Base-by-base conservation (phyloP, 2,329 filamentous ascomycete species). In the Fusarium sterilihyphosum region DNA sequence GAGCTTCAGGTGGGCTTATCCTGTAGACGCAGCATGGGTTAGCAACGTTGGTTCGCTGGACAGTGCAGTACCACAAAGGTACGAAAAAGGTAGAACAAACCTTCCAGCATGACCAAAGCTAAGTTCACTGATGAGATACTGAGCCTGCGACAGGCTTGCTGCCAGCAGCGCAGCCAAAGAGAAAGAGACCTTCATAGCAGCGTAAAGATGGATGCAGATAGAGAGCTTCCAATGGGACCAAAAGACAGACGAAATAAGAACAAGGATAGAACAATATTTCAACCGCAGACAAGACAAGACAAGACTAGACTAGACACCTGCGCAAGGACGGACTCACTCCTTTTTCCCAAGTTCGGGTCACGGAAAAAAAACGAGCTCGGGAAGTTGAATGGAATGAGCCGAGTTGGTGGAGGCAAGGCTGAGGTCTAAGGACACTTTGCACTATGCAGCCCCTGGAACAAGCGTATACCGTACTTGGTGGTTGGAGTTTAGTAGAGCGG, bases 81-180 rank as follows among this genome's bases (percentile, higher is more conserved):
- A 46, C 35, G 24, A 47, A 35, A 56, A 56, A 41, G 26, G 61
- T 49, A 61, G 31, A 56, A 77, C 83, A 49, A 84, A 92, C 91
- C 86, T 89, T 77, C 88, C 87, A 70, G 89, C 88, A 79, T 93
- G 89, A 43, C 94, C 94, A 81, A 97, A 97, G 81, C 93, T 95
- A 56, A 94, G 88, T 78, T 91, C 90, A 75, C 91, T 92, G 79
- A 94, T 88, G 61, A 94, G 85, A 77, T 89, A 91, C 78, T 93
- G 90, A 41, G 92, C 92, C 61, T 88, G 86, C 41, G 88, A 87
- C 61, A 89, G 76, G 78, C 85, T 80, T 65, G 85, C 84, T 73
- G 83, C 84, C 70, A 89, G 81, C 74, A 85, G 81, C 62, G 84
- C 79, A 70, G 83, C 82, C 73, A 86, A 77, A 62, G 83, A 77